phyloP scores from a whole-genome alignment of 257 asterid genomes.

The Leptodermis oblonga region DNA sequence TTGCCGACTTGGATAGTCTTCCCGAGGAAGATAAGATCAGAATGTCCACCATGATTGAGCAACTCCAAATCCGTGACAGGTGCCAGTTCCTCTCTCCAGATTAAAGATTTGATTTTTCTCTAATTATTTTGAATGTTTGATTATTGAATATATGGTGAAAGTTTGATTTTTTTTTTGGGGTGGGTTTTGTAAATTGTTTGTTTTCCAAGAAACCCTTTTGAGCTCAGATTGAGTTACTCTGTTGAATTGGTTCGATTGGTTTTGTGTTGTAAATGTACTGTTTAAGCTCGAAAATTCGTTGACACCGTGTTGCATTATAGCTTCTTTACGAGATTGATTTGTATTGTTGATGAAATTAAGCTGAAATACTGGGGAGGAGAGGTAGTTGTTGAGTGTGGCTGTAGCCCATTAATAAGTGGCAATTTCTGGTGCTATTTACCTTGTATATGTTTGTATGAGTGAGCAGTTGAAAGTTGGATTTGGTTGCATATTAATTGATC shows the following conservation, averaged over 20 bases:
- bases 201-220: not conserved
- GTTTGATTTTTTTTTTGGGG: not conserved
- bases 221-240: not conserved
- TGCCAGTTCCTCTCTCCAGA: not conserved
- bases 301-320: not conserved
- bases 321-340: not conserved
- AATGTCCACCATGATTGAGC: conserved; percentile 36
- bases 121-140: not conserved
- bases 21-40: conserved; percentile 32
- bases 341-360: not conserved
- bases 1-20: conserved; percentile 33
- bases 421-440: not conserved
- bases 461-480: not conserved
- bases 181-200: not conserved
- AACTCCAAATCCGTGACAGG: conserved; percentile 44
- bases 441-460: not conserved
- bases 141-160: not conserved
- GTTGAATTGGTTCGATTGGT: not conserved
- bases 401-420: too few relatives aligned
- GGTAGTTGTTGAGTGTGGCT: not conserved
- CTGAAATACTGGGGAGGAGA: not conserved
- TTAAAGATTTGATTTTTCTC: not conserved
- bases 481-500: not conserved
- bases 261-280: not conserved
- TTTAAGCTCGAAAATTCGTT: not conserved